Evolutionary conservation across 2,329 filamentous ascomycete species (phyloP).

Genomic region (Chrysoporthe deuterocubensis): DNA sequence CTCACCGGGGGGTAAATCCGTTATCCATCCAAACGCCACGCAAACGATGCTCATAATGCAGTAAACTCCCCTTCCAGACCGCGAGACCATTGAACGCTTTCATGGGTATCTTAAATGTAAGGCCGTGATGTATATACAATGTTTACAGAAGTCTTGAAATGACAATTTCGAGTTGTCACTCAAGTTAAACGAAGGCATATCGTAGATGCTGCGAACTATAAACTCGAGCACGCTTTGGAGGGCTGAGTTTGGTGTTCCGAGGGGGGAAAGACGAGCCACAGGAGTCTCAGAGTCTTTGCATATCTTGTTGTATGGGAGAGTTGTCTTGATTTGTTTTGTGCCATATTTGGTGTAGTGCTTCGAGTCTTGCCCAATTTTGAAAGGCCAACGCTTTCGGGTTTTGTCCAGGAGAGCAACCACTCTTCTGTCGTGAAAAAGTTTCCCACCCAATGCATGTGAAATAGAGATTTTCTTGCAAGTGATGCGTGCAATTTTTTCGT

Average conservation of each 20-base stretch:
- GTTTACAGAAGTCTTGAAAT: not conserved
- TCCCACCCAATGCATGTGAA: not conserved
- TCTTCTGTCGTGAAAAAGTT: not conserved
- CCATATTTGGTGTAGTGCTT: not conserved
- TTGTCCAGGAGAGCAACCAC: not conserved
- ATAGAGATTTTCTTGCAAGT: not conserved
- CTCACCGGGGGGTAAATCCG: no score
- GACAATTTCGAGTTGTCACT: no score
- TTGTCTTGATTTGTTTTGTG: not conserved
- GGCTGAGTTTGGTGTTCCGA: no score
- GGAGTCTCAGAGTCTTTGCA: not conserved
- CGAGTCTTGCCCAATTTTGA: not conserved
- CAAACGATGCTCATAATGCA: not conserved
- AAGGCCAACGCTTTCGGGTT: not conserved
- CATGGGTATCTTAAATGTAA: not conserved
- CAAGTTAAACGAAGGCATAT: no score
- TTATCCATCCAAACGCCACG: not conserved
- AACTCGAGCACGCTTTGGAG: no score
- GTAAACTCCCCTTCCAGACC: not conserved
- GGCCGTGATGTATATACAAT: not conserved
- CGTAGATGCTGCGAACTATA: no score
- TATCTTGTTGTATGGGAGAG: no score
- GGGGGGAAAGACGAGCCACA: no score
- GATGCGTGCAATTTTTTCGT: slow-evolving; percentile 6
- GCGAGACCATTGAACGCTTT: not conserved